Percentiles rank a stretch among this genome's conserved stretches.
Conservation (phyloP, 164 flowering plant genomes). For the Kingdonia uniflora region DNA sequence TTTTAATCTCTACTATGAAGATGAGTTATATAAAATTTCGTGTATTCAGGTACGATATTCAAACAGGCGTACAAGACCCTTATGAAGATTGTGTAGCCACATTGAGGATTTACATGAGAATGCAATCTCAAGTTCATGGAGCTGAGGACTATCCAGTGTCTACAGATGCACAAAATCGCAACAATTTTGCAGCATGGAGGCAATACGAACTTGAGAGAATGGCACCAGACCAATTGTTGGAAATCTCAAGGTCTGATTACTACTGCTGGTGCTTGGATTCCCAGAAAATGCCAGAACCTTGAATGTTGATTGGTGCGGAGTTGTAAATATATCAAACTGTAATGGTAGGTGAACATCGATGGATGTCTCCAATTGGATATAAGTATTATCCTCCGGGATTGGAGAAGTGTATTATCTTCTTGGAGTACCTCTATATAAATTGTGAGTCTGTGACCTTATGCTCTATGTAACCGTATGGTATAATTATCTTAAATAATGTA, state of each 20-base stretch:
- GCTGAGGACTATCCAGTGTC: slow-evolving; percentile 41
- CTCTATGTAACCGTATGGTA: too few relatives aligned
- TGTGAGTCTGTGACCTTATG: too few relatives aligned
- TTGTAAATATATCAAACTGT: too few relatives aligned
- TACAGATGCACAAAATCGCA: slow-evolving; percentile 51
- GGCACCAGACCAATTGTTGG: slow-evolving; percentile 60
- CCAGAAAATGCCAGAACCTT: slow-evolving; percentile 5
- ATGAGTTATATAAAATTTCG: neutral
- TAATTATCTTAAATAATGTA: too few relatives aligned
- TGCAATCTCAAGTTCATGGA: slow-evolving; percentile 52
- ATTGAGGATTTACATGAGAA: slow-evolving; percentile 81
- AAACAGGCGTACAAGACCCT: slow-evolving; percentile 73
- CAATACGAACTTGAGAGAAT: slow-evolving; percentile 72
- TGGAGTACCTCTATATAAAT: too few relatives aligned
- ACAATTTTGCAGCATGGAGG: slow-evolving; percentile 54
- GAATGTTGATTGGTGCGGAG: neutral
- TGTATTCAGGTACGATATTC: slow-evolving; percentile 64
- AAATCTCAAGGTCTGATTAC: slow-evolving; percentile 74
- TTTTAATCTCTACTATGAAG: too few relatives aligned
- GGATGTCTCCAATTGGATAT: too few relatives aligned
- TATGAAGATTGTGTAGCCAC: slow-evolving; percentile 81
- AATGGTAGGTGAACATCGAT: too few relatives aligned
- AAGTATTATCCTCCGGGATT: too few relatives aligned
- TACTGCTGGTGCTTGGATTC: slow-evolving; percentile 89
- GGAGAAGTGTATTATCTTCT: too few relatives aligned